phyloP scores from a whole-genome alignment of 192 early-diverging fungal genomes.

The Coemansia sp. region DNA sequence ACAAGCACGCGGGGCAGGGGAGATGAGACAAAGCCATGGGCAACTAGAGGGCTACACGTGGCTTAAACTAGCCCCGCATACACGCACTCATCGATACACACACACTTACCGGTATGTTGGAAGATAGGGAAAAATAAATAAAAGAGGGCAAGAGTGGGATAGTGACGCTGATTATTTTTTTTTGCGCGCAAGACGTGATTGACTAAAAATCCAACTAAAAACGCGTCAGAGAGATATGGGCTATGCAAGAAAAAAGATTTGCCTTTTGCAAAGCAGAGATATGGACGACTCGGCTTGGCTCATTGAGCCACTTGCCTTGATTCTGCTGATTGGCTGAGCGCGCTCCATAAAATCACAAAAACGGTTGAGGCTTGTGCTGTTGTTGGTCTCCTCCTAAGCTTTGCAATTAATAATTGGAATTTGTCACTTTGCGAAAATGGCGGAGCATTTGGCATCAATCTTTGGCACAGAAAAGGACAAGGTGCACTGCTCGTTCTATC shows the following conservation, averaged over 20 bases:
- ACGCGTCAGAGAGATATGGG: not conserved
- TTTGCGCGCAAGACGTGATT: not conserved
- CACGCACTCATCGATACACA: not conserved
- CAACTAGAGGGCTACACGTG: not conserved
- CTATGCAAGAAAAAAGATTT: not conserved
- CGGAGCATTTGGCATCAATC: constrained; percentile 81
- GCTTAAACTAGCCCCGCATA: not conserved
- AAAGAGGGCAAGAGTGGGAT: not conserved
- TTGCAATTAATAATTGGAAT: constrained; percentile 7
- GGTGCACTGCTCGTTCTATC: constrained; percentile 99
- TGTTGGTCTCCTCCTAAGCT: not conserved
- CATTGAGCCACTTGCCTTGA: not conserved
- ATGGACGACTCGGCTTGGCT: not conserved
- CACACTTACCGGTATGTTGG: constrained; percentile 4
- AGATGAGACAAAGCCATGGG: not conserved
- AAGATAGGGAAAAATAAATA: not conserved
- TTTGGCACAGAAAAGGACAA: constrained; percentile 99
- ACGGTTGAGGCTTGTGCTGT: no score
- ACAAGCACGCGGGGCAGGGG: not conserved
- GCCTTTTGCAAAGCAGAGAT: not conserved
- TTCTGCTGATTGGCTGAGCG: not conserved
- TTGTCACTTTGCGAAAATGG: constrained; percentile 54
- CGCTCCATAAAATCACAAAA: no score
- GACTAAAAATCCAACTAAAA: not conserved
- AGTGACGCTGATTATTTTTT: constrained; percentile 2